Conservation (phyloP, 768 basidiomycete genomes). For the Russula earlei region DNA sequence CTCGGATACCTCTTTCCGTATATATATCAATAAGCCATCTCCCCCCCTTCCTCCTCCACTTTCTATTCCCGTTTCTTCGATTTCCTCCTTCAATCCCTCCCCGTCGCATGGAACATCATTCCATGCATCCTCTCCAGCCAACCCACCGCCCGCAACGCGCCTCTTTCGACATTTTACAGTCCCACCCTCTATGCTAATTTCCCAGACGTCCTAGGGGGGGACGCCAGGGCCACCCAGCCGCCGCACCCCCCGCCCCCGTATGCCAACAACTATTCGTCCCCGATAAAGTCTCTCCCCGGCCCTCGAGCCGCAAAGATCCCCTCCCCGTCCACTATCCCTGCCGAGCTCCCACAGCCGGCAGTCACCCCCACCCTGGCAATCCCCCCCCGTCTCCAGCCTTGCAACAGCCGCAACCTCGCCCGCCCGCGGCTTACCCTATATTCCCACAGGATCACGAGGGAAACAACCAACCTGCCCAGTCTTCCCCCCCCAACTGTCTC, state of each 20-base stretch:
- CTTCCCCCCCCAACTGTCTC: not conserved
- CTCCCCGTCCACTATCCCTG: not conserved
- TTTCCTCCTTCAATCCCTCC: not conserved
- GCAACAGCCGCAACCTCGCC: constrained; percentile 4
- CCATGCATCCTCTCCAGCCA: constrained; percentile 4
- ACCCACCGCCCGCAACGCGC: not conserved
- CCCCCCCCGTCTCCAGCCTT: not conserved
- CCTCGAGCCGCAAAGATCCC: not conserved
- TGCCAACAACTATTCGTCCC: not conserved
- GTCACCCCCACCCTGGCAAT: not conserved
- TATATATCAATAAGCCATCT: constrained; percentile 12
- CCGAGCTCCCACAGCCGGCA: not conserved
- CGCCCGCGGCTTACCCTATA: not conserved
- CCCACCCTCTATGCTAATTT: not conserved
- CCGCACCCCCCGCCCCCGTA: not conserved
- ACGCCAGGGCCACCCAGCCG: not conserved
- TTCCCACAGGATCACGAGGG: constrained; percentile 5
- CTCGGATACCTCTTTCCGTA: constrained; percentile 11
- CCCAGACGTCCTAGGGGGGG: not conserved
- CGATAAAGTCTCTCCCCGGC: constrained; percentile 1
- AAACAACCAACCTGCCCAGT: not conserved
- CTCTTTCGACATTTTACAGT: not conserved
- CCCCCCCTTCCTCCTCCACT: not conserved
- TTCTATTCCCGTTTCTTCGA: not conserved
- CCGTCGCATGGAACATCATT: not conserved